phyloP scores from a whole-genome alignment of 192 early-diverging fungal species.

The Coemansia sp. region DNA sequence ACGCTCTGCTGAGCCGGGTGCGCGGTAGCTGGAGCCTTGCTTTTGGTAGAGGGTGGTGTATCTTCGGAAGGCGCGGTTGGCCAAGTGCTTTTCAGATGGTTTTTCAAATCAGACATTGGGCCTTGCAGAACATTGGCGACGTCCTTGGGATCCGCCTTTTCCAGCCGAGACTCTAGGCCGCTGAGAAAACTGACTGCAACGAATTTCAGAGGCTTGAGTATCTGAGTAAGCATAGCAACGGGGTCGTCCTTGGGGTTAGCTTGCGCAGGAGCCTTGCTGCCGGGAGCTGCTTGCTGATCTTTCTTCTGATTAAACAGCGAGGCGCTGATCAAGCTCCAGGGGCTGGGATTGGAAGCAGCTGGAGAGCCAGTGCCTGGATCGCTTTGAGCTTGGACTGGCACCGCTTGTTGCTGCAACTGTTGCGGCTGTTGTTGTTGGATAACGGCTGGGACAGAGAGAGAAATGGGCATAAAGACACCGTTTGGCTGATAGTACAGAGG shows the following conservation, averaged over 20 bases:
- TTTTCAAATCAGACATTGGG: conserved; percentile 23
- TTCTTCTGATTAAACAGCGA: not conserved
- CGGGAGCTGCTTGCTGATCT: not conserved
- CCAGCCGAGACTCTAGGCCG: conserved; percentile 14
- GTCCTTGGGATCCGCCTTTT: conserved; percentile 11
- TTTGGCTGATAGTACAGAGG: conserved; percentile 37
- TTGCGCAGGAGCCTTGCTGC: not conserved
- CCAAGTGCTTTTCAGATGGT: conserved; percentile 25
- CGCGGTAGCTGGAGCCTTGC: not conserved
- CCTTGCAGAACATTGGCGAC: conserved; percentile 27
- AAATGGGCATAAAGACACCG: conserved; percentile 26
- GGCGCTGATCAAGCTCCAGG: conserved; percentile 1
- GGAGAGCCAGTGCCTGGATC: not conserved
- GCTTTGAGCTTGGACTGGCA: not conserved
- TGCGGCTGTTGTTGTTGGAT: conserved; percentile 10
- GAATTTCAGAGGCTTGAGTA: conserved; percentile 18
- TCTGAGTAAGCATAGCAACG: conserved; percentile 7
- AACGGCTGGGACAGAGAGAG: conserved; percentile 13
- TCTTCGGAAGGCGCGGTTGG: conserved; percentile 6
- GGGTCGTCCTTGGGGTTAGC: not conserved
- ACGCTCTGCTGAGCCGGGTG: not conserved
- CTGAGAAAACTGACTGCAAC: conserved; percentile 17
- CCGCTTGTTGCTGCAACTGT: not conserved
- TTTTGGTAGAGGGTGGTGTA: not conserved
- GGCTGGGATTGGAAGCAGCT: not conserved